Evolutionary conservation across 768 basidiomycete genomes (phyloP).

Genomic region (Suillus fuscotomentosus): DNA sequence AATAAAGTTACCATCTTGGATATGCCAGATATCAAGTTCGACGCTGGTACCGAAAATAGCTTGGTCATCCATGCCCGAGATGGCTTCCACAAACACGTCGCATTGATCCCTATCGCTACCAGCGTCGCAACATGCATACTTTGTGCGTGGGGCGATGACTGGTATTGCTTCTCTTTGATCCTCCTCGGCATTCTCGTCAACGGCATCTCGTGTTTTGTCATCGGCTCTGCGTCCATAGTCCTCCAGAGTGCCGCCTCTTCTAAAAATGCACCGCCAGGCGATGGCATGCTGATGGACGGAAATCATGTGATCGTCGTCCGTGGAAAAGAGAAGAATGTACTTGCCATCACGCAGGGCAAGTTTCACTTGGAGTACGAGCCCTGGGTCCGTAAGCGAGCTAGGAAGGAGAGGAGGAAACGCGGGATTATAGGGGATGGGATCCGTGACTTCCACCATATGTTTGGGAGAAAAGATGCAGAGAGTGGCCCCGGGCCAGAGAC

Average conservation of each 20-base stretch:
- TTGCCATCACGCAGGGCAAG: conserved; percentile 17
- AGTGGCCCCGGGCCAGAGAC: conserved; percentile 4
- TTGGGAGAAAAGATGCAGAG: not conserved
- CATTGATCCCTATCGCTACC: conserved; percentile 23
- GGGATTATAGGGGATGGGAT: not conserved
- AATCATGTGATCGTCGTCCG: conserved; percentile 14
- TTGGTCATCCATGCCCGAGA: conserved; percentile 1
- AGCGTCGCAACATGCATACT: conserved; percentile 22
- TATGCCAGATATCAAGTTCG: conserved; percentile 6
- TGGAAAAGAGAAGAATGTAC: conserved; percentile 16
- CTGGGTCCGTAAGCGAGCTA: conserved; percentile 13
- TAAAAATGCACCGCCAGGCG: conserved; percentile 11
- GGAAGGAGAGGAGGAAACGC: not conserved
- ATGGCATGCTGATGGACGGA: conserved; percentile 13
- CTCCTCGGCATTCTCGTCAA: conserved; percentile 29
- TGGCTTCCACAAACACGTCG: conserved; percentile 6
- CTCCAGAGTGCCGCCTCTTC: conserved; percentile 10
- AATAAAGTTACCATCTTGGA: conserved; percentile 23
- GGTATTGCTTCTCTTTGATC: conserved; percentile 30
- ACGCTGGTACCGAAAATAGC: conserved; percentile 5
- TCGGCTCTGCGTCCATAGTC: conserved; percentile 20
- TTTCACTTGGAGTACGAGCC: conserved; percentile 18
- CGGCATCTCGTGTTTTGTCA: conserved; percentile 24
- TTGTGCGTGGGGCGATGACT: conserved; percentile 26
- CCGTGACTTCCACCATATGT: not conserved